Conservation (phyloP, 2,329 filamentous ascomycete genomes). For the Botrytis paeoniae region DNA sequence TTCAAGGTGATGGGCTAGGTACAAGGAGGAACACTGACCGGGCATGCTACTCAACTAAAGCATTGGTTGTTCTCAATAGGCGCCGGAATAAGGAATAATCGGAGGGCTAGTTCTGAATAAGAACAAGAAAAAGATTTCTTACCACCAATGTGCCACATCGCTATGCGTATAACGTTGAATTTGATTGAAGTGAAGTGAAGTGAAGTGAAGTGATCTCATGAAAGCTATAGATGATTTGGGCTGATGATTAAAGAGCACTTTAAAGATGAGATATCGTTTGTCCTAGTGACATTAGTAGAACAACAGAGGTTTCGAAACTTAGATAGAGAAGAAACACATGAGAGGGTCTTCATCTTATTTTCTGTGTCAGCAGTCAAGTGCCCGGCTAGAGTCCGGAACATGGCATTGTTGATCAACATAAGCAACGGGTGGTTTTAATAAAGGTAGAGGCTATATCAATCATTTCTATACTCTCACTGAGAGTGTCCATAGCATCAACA, state of each 20-base stretch:
- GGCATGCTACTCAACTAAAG: background rate
- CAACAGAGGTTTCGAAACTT: background rate
- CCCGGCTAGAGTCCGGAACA: background rate
- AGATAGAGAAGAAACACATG: background rate
- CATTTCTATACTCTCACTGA: background rate
- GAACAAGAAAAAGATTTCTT: background rate
- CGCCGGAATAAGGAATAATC: background rate
- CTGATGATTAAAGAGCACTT: background rate
- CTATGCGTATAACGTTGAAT: background rate
- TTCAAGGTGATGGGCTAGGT: background rate
- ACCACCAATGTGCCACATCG: background rate
- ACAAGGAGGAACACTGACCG: background rate
- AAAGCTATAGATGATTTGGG: background rate
- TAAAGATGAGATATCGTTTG: background rate
- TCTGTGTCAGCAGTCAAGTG: too few relatives aligned
- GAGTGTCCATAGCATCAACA: accelerated
- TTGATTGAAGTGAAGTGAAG: background rate
- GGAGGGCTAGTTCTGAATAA: background rate
- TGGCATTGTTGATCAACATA: background rate
- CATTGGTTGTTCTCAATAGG: background rate
- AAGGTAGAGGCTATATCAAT: background rate
- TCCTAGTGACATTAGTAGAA: background rate
- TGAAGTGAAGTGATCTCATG: background rate
- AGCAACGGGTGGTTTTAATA: too few relatives aligned
- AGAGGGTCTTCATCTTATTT: background rate